Conservation (phyloP, 2,329 filamentous ascomycete species). For the Botryotinia calthae region DNA sequence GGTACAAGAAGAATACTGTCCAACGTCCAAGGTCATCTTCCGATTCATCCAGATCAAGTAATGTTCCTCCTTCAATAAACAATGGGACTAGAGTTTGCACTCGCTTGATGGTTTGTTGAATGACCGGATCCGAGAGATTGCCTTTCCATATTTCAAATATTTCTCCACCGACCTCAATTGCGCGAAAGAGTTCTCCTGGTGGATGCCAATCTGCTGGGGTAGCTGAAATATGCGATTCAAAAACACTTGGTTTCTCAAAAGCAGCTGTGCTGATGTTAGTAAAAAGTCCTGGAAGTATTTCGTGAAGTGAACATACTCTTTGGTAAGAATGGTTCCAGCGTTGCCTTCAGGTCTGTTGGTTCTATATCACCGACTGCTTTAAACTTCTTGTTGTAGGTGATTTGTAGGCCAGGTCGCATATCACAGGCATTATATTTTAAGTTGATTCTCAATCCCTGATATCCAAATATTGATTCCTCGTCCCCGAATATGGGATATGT, state of each 20-base stretch:
- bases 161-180: slow-evolving; percentile 58
- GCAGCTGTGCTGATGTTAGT: slow-evolving; percentile 51
- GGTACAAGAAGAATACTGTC: slow-evolving; percentile 86
- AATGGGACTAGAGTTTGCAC: slow-evolving; percentile 81
- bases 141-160: slow-evolving; percentile 84
- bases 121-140: slow-evolving; percentile 64
- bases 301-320: slow-evolving; percentile 48
- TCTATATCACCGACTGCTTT: slow-evolving; percentile 64
- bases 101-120: slow-evolving; percentile 71
- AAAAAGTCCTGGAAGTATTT: neutral
- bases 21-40: slow-evolving; percentile 74
- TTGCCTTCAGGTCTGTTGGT: slow-evolving; percentile 65
- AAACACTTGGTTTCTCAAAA: slow-evolving; percentile 61
- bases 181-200: slow-evolving; percentile 69
- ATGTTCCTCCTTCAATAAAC: slow-evolving; percentile 90
- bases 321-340: slow-evolving; percentile 59
- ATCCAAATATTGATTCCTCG: slow-evolving; percentile 88
- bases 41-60: slow-evolving; percentile 65
- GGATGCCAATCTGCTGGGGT: slow-evolving; percentile 58
- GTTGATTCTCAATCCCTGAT: slow-evolving; percentile 74
- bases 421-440: slow-evolving; percentile 67
- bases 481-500: slow-evolving; percentile 93
- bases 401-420: slow-evolving; percentile 72
- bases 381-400: slow-evolving; percentile 71
- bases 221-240: slow-evolving; percentile 54